phyloP scores from a whole-genome alignment of 2,329 filamentous ascomycete species.

The Sclerotinia subarctica region DNA sequence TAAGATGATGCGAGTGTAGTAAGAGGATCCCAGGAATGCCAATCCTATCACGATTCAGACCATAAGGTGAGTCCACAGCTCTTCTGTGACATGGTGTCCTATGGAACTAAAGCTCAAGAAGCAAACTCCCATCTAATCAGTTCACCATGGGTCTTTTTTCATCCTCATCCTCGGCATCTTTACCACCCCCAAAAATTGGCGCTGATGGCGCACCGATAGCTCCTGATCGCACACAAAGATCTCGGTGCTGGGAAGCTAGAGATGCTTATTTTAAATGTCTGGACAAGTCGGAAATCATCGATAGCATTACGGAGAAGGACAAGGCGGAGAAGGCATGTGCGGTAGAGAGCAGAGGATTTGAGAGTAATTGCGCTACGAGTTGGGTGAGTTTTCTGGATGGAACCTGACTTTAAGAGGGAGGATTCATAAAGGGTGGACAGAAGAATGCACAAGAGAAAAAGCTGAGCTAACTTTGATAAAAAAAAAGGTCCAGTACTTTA shows the following conservation, averaged over 20 bases:
- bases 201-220: conserved; percentile 66
- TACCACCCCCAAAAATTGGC: conserved; percentile 45
- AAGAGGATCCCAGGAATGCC: no score
- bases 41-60: background rate
- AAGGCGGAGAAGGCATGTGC: conserved; percentile 57
- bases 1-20: background rate
- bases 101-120: background rate
- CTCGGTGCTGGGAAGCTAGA: conserved; percentile 83
- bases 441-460: conserved; percentile 22
- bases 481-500: conserved; percentile 87
- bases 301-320: conserved; percentile 60
- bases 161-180: conserved; percentile 33
- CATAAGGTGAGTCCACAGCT: background rate
- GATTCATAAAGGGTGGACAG: background rate
- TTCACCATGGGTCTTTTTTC: conserved; percentile 52
- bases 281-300: conserved; percentile 76
- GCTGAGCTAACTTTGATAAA: conserved; percentile 4
- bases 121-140: background rate
- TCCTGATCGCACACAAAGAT: conserved; percentile 78
- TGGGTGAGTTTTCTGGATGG: conserved; percentile 64
- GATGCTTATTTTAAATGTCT: conserved; percentile 88
- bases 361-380: conserved; percentile 79
- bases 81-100: background rate
- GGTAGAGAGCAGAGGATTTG: conserved; percentile 63
- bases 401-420: background rate